Base-by-base conservation (phyloP, 2,329 filamentous ascomycete genomes). In the Xylariaceae sp. region DNA sequence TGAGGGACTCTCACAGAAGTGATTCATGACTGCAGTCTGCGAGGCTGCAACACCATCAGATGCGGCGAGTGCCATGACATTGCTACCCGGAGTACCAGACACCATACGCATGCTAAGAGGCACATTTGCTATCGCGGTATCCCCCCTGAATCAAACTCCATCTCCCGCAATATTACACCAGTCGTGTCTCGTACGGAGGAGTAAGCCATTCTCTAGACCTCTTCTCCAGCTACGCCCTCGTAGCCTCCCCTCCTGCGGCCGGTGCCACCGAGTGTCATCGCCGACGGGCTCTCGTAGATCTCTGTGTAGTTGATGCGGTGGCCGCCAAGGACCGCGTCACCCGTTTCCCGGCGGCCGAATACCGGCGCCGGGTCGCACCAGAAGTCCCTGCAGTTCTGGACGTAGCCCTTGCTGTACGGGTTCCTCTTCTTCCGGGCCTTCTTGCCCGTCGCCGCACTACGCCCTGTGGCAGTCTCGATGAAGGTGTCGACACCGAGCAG, bases 361-460 rank as follows among this genome's bases (percentile, higher is more conserved):
- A 94, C 58, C 0, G 90, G 83, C 2, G 84, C 80, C 2, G 85
- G 78, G 55, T 96, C 92, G 51, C 84, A 90, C 87, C 89, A 96
- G 57, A 98, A 98, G 59, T 98, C 93, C 45, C 77, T 82, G 61
- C 92, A 98, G 55, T 98, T 98, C 38, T 80, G 75, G n/a, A 93
- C 49, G 24, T 87, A 70, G 6, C 92, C 92, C 19, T 79, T 72
- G 37, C 80, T 90, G 58, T 90, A 98, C 0, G 89, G 89, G 56
- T 96, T 98, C 45, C 70, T 69, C 54, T 72, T 72, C 36, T 69
- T 68, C 43, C 70, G 61, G 46, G 66, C 69, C 61, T 67, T 65
- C 55, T 69, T 64, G 29, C 46, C 48, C 2, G 52, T 55, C 7
- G 81, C 79, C 0, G 83, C 85, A 33, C 84, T 78, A 26, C 87